Conservation (phyloP, 2,329 filamentous ascomycete genomes). For the Trichoderma endophyticum region DNA sequence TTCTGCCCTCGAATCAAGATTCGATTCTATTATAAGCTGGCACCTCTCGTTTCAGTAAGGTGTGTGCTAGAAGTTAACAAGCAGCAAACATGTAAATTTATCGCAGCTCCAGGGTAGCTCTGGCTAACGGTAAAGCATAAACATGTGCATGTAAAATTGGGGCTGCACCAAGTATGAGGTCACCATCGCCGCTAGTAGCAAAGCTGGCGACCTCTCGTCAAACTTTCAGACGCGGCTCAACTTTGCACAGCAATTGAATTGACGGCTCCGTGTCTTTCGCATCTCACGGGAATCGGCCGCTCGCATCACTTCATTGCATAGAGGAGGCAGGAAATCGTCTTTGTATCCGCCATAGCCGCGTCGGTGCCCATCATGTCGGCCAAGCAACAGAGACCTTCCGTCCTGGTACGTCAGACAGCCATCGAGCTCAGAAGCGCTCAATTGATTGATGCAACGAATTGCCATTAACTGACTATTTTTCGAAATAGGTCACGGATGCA, state of each 20-base stretch:
- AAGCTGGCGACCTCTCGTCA: constrained; percentile 16
- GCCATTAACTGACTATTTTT: constrained; percentile 14
- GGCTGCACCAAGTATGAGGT: constrained; percentile 27
- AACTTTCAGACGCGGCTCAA: constrained; percentile 11
- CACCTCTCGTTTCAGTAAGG: background rate
- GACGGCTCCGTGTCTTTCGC: background rate
- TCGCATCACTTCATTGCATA: background rate
- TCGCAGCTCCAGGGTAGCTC: background rate
- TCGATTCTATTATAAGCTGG: background rate
- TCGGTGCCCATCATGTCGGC: constrained; percentile 37
- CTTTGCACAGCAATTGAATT: background rate
- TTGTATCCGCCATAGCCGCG: background rate
- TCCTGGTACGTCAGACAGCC: constrained; percentile 46
- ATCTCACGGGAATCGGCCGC: background rate
- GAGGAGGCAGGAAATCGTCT: background rate
- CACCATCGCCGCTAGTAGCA: constrained; percentile 25
- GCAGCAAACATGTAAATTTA: background rate
- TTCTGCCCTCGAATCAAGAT: background rate
- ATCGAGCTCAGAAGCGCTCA: background rate
- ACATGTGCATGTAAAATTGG: constrained; percentile 19
- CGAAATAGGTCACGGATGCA: constrained; percentile 37
- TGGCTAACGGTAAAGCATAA: background rate
- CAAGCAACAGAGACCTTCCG: constrained; percentile 57
- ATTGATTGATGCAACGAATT: background rate
- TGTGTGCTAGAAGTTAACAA: background rate